Evolutionary conservation across 2,329 filamentous ascomycete species (phyloP).

Genomic region (Talaromyces sp.): DNA sequence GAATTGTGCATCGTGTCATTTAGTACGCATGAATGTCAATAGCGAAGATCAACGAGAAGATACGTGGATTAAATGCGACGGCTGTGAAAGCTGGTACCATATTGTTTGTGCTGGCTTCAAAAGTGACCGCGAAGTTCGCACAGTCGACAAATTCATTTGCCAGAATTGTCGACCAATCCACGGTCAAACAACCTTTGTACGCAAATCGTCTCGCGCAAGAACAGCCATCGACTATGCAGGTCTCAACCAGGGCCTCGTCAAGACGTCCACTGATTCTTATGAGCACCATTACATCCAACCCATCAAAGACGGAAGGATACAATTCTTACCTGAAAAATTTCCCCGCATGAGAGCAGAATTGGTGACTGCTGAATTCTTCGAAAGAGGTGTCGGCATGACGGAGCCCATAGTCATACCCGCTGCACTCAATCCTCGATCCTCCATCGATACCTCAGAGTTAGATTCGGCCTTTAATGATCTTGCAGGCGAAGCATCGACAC

Average conservation of each 20-base stretch:
- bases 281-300: constrained; percentile 67
- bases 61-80: constrained; percentile 65
- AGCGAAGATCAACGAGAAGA: constrained; percentile 53
- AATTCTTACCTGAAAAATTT: constrained; percentile 59
- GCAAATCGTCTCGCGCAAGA: constrained; percentile 62
- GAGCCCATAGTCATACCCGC: constrained; percentile 66
- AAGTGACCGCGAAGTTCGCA: constrained; percentile 60
- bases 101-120: constrained; percentile 64
- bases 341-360: constrained; percentile 62
- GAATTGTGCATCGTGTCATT: constrained; percentile 57
- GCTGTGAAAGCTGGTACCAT: constrained; percentile 66
- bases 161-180: constrained; percentile 55
- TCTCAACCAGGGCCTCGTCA: constrained; percentile 62
- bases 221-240: constrained; percentile 66
- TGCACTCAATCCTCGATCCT: constrained; percentile 54
- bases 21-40: constrained; percentile 50
- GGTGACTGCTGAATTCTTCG: constrained; percentile 60
- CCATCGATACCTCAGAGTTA: constrained; percentile 26
- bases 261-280: constrained; percentile 60
- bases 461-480: constrained; percentile 27
- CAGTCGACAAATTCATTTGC: constrained; percentile 67
- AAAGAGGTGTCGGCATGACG: constrained; percentile 59
- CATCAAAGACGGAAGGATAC: constrained; percentile 62
- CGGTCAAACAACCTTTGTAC: constrained; percentile 63
- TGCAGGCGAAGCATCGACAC: constrained; percentile 33